Evolutionary conservation across 2,329 filamentous ascomycete genomes (phyloP).

Genomic region (Monilinia aucupariae): DNA sequence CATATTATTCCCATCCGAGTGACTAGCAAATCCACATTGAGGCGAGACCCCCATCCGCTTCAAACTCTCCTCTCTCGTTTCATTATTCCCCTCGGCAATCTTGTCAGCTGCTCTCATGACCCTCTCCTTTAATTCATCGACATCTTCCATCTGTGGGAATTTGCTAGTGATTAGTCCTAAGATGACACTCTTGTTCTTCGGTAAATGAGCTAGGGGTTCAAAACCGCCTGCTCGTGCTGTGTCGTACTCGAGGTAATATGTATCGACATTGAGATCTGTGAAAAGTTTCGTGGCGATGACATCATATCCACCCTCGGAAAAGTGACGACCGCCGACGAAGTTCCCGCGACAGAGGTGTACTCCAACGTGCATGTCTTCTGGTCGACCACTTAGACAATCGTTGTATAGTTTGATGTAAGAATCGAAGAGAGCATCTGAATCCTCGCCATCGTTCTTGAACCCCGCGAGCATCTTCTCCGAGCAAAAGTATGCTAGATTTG

Average conservation of each 20-base stretch:
- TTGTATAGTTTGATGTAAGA: constrained; percentile 75
- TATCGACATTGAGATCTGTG: constrained; percentile 56
- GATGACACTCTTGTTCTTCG: constrained; percentile 57
- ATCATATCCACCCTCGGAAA: constrained; percentile 62
- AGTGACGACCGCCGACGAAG: constrained; percentile 61
- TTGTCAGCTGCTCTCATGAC: constrained; percentile 58
- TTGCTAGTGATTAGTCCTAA: constrained; percentile 61
- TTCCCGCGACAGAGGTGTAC: constrained; percentile 70
- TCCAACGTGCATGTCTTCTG: constrained; percentile 67
- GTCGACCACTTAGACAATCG: constrained; percentile 57
- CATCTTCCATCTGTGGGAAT: constrained; percentile 55
- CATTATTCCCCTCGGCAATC: constrained; percentile 61
- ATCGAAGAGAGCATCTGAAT: constrained; percentile 66
- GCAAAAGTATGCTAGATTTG: constrained; percentile 65
- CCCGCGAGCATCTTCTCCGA: constrained; percentile 65
- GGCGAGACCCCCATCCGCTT: constrained; percentile 63
- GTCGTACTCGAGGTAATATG: constrained; percentile 66
- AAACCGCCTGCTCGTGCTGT: constrained; percentile 60
- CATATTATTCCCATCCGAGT: constrained; percentile 56
- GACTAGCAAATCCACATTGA: constrained; percentile 57
- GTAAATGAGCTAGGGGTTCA: constrained; percentile 57
- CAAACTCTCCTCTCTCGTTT: constrained; percentile 61
- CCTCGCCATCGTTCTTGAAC: constrained; percentile 62
- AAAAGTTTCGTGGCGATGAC: constrained; percentile 63
- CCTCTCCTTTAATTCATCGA: constrained; percentile 56